Evolutionary conservation across 2,329 filamentous ascomycete genomes (phyloP).

Genomic region (Fusarium proliferatum): DNA sequence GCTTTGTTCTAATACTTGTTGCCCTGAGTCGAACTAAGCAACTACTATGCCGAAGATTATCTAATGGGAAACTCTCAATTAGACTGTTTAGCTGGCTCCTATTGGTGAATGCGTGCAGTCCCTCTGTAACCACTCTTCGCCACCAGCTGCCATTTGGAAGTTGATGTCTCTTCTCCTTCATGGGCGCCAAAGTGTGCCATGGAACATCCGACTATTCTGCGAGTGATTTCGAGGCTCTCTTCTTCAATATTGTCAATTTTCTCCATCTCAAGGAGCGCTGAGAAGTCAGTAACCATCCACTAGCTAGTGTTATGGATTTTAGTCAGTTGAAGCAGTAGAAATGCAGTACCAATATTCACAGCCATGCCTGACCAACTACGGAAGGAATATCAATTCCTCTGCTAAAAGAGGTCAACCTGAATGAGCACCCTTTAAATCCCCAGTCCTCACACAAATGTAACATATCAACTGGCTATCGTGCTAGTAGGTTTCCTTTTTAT

Average conservation of each 20-base stretch:
- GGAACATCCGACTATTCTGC: not conserved
- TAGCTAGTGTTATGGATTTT: not conserved
- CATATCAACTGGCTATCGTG: not conserved
- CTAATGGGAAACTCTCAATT: not conserved
- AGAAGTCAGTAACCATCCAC: not conserved
- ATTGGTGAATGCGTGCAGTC: not conserved
- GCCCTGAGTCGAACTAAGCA: not conserved
- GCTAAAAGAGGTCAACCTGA: not conserved
- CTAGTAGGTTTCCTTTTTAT: not conserved
- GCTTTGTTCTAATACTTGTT: not conserved
- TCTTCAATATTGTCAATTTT: not conserved
- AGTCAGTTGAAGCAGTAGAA: not conserved
- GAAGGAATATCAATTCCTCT: not conserved
- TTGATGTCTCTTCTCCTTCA: not conserved
- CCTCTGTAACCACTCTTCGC: not conserved
- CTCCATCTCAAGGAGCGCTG: no score
- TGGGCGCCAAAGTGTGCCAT: not conserved
- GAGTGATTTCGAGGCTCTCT: not conserved
- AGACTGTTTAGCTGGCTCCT: not conserved
- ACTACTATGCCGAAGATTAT: not conserved
- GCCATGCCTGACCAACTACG: not conserved
- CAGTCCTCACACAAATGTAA: not conserved
- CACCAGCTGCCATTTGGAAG: not conserved
- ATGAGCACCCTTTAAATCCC: not conserved
- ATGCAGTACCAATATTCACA: not conserved